Evolutionary conservation across 2,329 filamentous ascomycete species (phyloP), one percentile per base, ranked within the genome.

Genomic region (Amauroascus verrucosus): DNA sequence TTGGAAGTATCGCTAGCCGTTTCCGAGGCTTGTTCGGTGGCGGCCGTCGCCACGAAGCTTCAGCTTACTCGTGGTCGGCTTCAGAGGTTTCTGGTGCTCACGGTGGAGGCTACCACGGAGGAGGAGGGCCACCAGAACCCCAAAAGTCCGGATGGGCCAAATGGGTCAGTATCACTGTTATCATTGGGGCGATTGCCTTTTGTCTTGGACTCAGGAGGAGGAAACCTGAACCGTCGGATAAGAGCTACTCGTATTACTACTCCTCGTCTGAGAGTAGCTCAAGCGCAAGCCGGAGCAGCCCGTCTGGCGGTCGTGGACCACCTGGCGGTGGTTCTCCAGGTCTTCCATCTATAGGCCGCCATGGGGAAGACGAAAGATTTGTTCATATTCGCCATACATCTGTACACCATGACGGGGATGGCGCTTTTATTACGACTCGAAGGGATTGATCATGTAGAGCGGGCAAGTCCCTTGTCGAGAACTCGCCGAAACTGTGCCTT

Each of bases 171-270:
- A 62, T 75, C 40, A 71, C 67, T n/a, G 69, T 71, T 22, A 60
- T 71, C 11, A 56, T 75, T 46, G 72, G 70, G 47, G 70, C 68
- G 9, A 58, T 76, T 54, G 72, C 73, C 9, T 59, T 75, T 16
- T 69, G 72, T 43, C 61, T 76, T 41, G 74, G 74, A 6, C 54
- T 76, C 61, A 72, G 68, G 64, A 67, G 72, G 57, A 66, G 64
- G 55, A 66, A 60, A 49, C 61, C 68, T 20, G 59, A 67, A 22
- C 64, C 68, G 14, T 67, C 71, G 30, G 64, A 67, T 48, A 73
- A 72, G 58, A 61, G 63, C 48, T 67, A 65, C 47, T 67, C 64
- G 20, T 67, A 65, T 60, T 62, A 64, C 51, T 40, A 38, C 6
- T 54, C 47, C 16, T 41, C 43, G 18, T 52, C 51, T 2, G 45